phyloP scores from a whole-genome alignment of 352 stramenopile species.

The Pelagophyceae sp. region DNA sequence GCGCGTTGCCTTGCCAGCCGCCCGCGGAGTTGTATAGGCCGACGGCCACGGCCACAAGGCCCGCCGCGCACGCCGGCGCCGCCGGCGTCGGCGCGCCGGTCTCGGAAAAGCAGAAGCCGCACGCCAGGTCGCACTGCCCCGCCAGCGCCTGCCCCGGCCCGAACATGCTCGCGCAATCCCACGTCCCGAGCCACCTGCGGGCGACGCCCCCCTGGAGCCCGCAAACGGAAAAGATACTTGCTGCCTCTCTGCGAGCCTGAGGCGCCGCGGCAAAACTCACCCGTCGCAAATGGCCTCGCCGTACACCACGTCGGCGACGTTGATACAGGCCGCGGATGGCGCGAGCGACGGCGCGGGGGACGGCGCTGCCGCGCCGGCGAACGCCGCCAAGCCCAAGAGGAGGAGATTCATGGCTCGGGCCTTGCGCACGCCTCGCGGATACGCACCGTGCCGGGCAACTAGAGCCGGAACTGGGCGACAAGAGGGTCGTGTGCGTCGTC shows the following conservation, averaged over 20 bases:
- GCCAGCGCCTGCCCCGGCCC: background rate
- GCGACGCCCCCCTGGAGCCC: no score
- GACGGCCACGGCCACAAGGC: background rate
- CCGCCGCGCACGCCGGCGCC: background rate
- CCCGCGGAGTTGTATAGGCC: background rate
- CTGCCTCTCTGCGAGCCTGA: background rate
- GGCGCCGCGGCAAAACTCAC: background rate
- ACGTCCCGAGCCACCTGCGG: background rate
- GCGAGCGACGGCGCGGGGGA: background rate
- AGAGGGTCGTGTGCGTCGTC: no score
- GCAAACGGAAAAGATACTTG: background rate
- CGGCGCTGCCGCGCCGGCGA: background rate
- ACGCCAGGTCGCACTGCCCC: background rate
- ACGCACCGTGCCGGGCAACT: no score
- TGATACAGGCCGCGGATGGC: background rate
- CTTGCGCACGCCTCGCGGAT: no score
- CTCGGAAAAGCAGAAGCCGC: background rate
- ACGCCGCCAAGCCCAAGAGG: constrained; percentile 15
- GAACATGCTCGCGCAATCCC: background rate
- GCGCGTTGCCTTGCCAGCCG: background rate
- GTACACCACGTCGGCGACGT: background rate
- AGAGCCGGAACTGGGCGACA: no score
- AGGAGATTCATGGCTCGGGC: no score
- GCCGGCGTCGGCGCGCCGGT: background rate
- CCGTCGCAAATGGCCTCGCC: background rate